Conservation (phyloP, 164 flowering plant genomes). For the Kalanchoe fedtschenkoi region DNA sequence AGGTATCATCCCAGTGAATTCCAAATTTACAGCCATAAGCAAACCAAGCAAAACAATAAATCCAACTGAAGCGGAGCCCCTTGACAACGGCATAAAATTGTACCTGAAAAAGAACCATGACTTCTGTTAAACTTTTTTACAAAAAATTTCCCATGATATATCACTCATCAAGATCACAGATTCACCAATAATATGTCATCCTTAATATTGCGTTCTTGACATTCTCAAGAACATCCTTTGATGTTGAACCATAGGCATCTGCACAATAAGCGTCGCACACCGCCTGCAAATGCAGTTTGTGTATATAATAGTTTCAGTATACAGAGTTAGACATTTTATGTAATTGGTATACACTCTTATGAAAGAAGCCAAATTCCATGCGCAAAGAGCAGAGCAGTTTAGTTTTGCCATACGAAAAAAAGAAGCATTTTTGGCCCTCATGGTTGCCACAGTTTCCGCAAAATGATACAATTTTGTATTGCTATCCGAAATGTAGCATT, state of each 20-base stretch:
- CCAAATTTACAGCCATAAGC: conserved; percentile 90
- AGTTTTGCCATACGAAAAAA: neutral
- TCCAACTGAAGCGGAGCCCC: conserved; percentile 87
- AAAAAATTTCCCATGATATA: neutral
- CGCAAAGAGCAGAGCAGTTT: neutral
- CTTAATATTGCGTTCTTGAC: conserved; percentile 67
- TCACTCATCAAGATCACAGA: neutral
- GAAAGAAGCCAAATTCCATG: neutral
- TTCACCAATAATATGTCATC: conserved; percentile 92
- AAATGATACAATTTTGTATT: neutral
- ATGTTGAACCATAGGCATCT: conserved; percentile 71
- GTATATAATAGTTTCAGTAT: neutral
- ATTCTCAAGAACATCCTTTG: conserved; percentile 49
- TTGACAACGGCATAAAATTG: conserved; percentile 92
- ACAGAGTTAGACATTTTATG: neutral
- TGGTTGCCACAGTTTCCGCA: neutral
- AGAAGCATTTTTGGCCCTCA: neutral
- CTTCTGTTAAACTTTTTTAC: neutral
- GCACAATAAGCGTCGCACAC: conserved; percentile 75
- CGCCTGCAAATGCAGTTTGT: conserved; percentile 34
- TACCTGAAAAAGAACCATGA: conserved; percentile 49
- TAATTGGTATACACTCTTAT: neutral
- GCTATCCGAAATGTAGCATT: neutral
- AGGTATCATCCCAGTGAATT: conserved; percentile 72
- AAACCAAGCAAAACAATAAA: conserved; percentile 77